A percentile compares a stretch with the other conserved stretches of the same genome.
These are phyloP conservation scores for Phalaenopsis equestris DNA, from an alignment of 106 monocot species.

Conservation along the genomic window DNA sequence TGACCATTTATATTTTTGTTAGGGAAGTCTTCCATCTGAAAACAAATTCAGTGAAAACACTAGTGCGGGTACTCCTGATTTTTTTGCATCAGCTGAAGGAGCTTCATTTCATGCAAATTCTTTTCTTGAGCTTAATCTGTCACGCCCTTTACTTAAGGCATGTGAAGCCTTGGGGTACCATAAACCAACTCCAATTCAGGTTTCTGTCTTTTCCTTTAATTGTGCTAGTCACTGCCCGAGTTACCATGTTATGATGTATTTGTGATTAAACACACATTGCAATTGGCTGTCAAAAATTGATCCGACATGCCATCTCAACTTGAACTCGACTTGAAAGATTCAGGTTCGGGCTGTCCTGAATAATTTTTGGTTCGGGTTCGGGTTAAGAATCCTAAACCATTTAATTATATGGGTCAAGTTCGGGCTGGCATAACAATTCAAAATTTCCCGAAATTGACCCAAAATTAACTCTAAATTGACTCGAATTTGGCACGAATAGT, in stretches of 20 bases:
- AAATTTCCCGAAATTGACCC: too few relatives aligned
- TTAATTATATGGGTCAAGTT: too few relatives aligned
- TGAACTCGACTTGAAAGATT: too few relatives aligned
- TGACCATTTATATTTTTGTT: slow-evolving; percentile 1
- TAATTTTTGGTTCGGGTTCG: too few relatives aligned
- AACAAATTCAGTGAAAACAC: slow-evolving; percentile 9
- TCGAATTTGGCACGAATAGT: too few relatives aligned
- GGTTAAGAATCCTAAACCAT: too few relatives aligned
- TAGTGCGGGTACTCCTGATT: slow-evolving; percentile 10
- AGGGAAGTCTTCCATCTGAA: slow-evolving; percentile 28
- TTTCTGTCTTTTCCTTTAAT: slow-evolving; percentile 10
- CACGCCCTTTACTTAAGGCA: slow-evolving; percentile 80
- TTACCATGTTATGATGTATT: not conserved
- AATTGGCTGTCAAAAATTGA: not conserved
- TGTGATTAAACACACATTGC: not conserved
- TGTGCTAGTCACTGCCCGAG: not conserved
- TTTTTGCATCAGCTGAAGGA: slow-evolving; percentile 87
- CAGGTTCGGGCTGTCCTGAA: too few relatives aligned
- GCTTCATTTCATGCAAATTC: slow-evolving; percentile 87
- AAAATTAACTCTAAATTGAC: too few relatives aligned
- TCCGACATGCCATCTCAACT: too few relatives aligned
- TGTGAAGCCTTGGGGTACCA: slow-evolving; percentile 92
- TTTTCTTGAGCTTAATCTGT: slow-evolving; percentile 87
- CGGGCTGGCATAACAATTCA: too few relatives aligned
- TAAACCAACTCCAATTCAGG: slow-evolving; percentile 98